Evolutionary conservation across 768 basidiomycete genomes (phyloP).

Genomic region (Agaricus bisporus): DNA sequence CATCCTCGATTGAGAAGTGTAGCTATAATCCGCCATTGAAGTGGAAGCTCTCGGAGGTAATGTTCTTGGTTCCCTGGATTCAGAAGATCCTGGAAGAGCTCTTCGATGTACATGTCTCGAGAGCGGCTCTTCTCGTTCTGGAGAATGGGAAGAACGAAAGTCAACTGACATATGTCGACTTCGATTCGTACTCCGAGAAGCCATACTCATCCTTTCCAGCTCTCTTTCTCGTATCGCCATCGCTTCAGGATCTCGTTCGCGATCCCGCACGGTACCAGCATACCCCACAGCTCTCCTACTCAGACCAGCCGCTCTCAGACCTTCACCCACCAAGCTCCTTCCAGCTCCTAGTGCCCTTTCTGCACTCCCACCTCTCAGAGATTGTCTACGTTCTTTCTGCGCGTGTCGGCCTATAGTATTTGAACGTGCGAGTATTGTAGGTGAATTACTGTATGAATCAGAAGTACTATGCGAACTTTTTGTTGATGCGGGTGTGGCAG

Average conservation of each 20-base stretch:
- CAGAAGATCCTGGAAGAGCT: slow-evolving; percentile 14
- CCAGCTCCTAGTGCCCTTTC: slow-evolving; percentile 54
- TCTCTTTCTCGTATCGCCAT: slow-evolving; percentile 7
- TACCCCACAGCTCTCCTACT: slow-evolving; percentile 22
- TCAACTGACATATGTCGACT: background rate
- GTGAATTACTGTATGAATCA: background rate
- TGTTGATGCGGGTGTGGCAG: background rate
- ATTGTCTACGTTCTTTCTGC: slow-evolving; percentile 44
- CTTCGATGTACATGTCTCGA: slow-evolving; percentile 3
- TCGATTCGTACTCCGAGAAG: slow-evolving; percentile 5
- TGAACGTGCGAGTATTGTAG: slow-evolving; percentile 5
- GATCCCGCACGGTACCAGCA: slow-evolving; percentile 5
- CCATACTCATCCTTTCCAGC: background rate
- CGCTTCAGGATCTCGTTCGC: background rate
- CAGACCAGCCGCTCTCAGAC: slow-evolving; percentile 66
- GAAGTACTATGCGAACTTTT: background rate
- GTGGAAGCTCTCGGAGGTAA: slow-evolving; percentile 38
- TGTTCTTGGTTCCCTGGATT: slow-evolving; percentile 12
- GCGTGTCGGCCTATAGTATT: slow-evolving; percentile 3
- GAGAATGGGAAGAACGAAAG: background rate
- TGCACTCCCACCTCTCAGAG: slow-evolving; percentile 58
- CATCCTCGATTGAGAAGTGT: slow-evolving; percentile 17
- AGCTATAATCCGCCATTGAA: slow-evolving; percentile 48
- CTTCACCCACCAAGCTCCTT: slow-evolving; percentile 60
- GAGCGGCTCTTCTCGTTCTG: slow-evolving; percentile 20